Evolutionary conservation across 2,329 filamentous ascomycete species (phyloP), one percentile per base, ranked within the genome.

Genomic region (Zymoseptoria brevis): DNA sequence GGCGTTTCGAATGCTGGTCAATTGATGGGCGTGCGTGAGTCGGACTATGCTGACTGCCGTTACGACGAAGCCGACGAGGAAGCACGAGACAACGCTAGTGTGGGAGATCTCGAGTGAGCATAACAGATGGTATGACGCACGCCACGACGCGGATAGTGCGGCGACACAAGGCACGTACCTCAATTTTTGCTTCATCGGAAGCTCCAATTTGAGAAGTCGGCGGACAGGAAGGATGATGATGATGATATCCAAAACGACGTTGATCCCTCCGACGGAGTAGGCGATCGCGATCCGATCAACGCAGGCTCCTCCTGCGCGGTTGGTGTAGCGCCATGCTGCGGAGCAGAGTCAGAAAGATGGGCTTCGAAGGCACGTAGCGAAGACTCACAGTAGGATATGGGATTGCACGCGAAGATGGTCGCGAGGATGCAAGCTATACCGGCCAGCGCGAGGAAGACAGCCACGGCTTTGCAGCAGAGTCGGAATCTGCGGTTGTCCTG

Each of bases 1-100:
- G 26, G 56, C 49, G 21, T 58, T 60, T 6, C 56, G 24, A 24
- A 56, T 24, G 24, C 53, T 54, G 13, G 53, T 48, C 16, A 60
- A 19, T 9, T n/a, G 13, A n/a, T 45, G 35, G 13, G 16, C 35
- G 21, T 57, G 51, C 19, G 35, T 45, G 21, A 62, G 48, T 9
- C 61, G 55, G 41, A 63, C 51, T n/a, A 63, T 41, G 30, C 54
- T 59, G 53, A 54, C 58, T 19, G 53, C 49, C 13, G 61, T 63
- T 16, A 60, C 59, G 29, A 61, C 45, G 51, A 63, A 56, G 13
- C 61, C 61, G 26, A 59, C 58, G 13, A 61, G 54, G 55, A 63
- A 63, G 45, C 58, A 60, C 3, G 55, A 54, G 55, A 50, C 54
- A 21, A 60, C 52, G 4, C 58, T 60, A 19, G 3, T n/a, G 16